Conservation (phyloP, 495 filamentous ascomycete species). For the Penicillium psychrofluorescens region DNA sequence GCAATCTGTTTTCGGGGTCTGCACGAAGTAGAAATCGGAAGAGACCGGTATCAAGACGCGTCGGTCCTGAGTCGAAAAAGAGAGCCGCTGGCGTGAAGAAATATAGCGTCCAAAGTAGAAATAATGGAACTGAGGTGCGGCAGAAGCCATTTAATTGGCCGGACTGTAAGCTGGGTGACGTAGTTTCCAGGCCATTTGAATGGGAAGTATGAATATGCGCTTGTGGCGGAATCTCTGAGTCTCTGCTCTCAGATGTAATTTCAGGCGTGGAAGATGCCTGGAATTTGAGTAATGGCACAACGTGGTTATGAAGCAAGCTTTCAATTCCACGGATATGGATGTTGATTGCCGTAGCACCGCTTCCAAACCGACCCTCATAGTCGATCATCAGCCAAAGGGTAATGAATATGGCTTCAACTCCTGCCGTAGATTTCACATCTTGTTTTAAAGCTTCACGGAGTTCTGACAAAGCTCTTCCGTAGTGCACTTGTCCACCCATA, state of each 20-base stretch:
- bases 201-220: not conserved
- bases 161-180: not conserved
- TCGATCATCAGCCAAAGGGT: conserved; percentile 31
- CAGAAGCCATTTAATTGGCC: conserved; percentile 6
- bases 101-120: conserved; percentile 28
- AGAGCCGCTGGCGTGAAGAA: conserved; percentile 24
- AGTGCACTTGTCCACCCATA: conserved; percentile 16
- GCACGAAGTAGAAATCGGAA: conserved; percentile 20
- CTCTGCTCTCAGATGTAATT: not conserved
- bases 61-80: conserved; percentile 13
- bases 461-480: conserved; percentile 23
- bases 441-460: conserved; percentile 22
- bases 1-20: conserved; percentile 3
- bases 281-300: conserved; percentile 20
- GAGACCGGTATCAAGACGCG: conserved; percentile 16
- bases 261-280: not conserved
- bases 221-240: not conserved
- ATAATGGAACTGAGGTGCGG: conserved; percentile 22
- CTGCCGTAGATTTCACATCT: conserved; percentile 19
- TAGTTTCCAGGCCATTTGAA: too few species aligned
- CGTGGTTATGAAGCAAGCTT: conserved; percentile 21
- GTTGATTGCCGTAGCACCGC: conserved; percentile 22
- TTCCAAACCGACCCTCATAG: conserved; percentile 29
- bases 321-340: conserved; percentile 26
- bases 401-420: conserved; percentile 26